These are phyloP conservation scores for Emmonsia crescens DNA, from an alignment of 2,329 filamentous ascomycete genomes.

Conservation along the genomic window DNA sequence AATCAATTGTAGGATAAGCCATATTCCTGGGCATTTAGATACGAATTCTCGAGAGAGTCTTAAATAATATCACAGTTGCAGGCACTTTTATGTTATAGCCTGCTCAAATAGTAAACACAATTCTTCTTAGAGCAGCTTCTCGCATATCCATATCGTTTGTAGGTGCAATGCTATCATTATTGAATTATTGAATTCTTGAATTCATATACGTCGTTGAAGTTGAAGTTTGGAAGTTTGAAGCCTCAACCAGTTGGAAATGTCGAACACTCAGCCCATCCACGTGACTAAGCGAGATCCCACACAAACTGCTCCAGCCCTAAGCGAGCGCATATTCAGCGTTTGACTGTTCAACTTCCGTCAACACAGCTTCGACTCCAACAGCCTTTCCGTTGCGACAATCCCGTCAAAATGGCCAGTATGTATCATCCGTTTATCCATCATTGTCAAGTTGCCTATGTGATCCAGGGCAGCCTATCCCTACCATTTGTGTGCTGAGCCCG, in stretches of 20 bases:
- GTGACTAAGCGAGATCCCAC: conserved; percentile 13
- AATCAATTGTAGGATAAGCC: not conserved
- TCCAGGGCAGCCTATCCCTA: not conserved
- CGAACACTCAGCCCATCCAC: not conserved
- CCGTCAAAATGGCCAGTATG: conserved; percentile 39
- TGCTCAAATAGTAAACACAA: not conserved
- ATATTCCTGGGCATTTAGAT: not conserved
- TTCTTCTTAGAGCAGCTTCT: not conserved
- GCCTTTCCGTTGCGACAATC: conserved; percentile 27
- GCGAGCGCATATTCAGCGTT: conserved; percentile 7
- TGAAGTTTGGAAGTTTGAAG: not conserved
- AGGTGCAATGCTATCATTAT: not conserved
- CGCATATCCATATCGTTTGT: not conserved
- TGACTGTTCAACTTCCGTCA: conserved; percentile 25
- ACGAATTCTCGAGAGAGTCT: not conserved
- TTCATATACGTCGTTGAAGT: not conserved
- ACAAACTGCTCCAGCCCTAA: conserved; percentile 10
- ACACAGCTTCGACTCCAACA: conserved; percentile 28
- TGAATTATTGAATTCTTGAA: not conserved
- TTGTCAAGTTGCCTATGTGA: not conserved
- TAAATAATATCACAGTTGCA: not conserved
- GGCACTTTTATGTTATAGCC: not conserved
- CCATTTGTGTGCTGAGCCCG: not conserved
- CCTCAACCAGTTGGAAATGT: not conserved
- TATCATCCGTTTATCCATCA: conserved; percentile 12